Base-by-base conservation (phyloP, 257 asterid species). In the Salvia hispanica region DNA sequence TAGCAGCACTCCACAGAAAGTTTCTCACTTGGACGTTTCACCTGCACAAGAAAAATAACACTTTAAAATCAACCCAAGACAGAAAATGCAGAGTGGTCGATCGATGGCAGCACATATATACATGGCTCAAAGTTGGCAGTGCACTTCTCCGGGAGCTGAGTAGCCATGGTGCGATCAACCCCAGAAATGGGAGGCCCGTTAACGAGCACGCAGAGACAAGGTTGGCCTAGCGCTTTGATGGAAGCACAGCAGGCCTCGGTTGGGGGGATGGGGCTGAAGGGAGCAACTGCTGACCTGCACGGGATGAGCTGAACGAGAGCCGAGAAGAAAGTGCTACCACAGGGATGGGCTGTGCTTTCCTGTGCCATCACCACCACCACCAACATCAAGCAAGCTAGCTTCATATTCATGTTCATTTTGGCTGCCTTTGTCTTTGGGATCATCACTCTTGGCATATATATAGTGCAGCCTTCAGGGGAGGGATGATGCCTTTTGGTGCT, bases 141-240 rank as follows among this genome's bases (percentile, higher is more conserved):
- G 83, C 96, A 90, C 77, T 88, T 90, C 51, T 78, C 88, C 1
- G 99, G 99, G 71, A 93, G 99, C 83, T 81, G 89, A 84, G 81
- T 47, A 31, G 99, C 99, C 77, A 80, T 77, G 80, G 46, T 58
- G 4, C 97, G 88, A 61, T 93, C 99, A 6, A 93, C 92, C 2
- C 96, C 96, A 1, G 95, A 77, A 60, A 93, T 88, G 1, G 99
- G 95, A 56, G 99, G 99, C n/a, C 99, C 99, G 55, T 82, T 93
- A 40, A 90, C 76, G 12, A 93, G 94, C 36, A 88, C 81, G 46
- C 99, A 93, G 4, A 90, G 76, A 36, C 97, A 93, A 21, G 99
- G 90, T 84, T 93, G 99, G 7, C 99, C 99, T 2, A 93, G 80
- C n/a, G 92, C 94, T 78, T 82, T 88, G 71, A 93, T 55, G 5